phyloP scores from a whole-genome alignment of 2,329 filamentous ascomycete genomes.

The Paracorniculantispora psalliotae region DNA sequence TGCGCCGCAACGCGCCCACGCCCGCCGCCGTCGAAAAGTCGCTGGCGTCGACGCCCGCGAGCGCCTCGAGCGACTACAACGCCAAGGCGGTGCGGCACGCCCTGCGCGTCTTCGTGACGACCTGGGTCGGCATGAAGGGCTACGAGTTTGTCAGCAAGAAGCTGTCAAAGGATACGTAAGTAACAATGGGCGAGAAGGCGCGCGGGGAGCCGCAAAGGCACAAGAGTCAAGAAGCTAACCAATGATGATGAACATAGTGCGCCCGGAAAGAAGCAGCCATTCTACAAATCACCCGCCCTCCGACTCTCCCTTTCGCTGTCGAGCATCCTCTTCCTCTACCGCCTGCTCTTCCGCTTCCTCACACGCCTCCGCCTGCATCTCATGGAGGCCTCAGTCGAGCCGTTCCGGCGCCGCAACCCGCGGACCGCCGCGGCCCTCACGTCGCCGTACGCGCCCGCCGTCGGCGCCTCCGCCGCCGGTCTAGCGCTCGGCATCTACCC shows the following conservation, averaged over 20 bases:
- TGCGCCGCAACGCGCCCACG: conserved; percentile 51
- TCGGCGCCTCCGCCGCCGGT: conserved; percentile 86
- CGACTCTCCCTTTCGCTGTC: conserved; percentile 79
- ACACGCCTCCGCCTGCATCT: conserved; percentile 72
- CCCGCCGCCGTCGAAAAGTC: conserved; percentile 48
- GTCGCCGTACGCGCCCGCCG: conserved; percentile 75
- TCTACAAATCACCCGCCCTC: conserved; percentile 63
- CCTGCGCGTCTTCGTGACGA: conserved; percentile 63
- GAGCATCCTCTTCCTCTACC: conserved; percentile 80
- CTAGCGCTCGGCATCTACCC: conserved; percentile 75
- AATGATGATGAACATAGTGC: conserved; percentile 15
- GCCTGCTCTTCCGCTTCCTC: conserved; percentile 87
- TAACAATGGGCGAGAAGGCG: conserved; percentile 14
- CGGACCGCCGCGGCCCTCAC: conserved; percentile 69
- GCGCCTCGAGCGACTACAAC: conserved; percentile 54
- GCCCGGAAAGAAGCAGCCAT: conserved; percentile 43
- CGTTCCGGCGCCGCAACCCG: conserved; percentile 81
- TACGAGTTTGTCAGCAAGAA: conserved; percentile 50
- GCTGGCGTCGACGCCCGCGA: conserved; percentile 25
- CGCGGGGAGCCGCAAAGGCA: no score
- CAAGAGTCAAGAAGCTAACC: background rate
- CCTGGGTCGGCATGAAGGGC: conserved; percentile 58
- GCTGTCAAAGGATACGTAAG: conserved; percentile 44
- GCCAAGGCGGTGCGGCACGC: conserved; percentile 65
- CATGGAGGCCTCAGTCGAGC: conserved; percentile 70